Percentiles rank a stretch among this genome's conserved stretches.
Evolutionary conservation across 495 filamentous ascomycete species (phyloP).

Genomic region (Penicillium robsamsonii): DNA sequence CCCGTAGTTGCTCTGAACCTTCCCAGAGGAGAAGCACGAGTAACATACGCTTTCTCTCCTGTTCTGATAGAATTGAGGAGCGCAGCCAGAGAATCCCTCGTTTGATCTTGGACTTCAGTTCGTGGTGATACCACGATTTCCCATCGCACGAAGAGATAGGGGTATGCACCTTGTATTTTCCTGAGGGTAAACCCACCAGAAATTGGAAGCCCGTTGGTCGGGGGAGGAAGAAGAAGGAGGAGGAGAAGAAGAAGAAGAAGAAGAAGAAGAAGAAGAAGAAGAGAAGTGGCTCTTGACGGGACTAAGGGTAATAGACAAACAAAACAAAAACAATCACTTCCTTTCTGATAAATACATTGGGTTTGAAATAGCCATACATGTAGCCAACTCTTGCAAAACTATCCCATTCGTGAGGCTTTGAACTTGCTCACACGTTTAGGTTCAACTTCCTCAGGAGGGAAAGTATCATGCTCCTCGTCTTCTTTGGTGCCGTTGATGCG

Average conservation of each 20-base stretch:
- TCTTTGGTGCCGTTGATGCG: slow-evolving; percentile 66
- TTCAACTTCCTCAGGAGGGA: slow-evolving; percentile 61
- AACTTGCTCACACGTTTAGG: slow-evolving; percentile 81
- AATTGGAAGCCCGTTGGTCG: slow-evolving; percentile 12
- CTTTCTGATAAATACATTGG: background rate
- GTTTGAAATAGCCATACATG: too few species aligned
- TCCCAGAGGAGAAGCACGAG: slow-evolving; percentile 3
- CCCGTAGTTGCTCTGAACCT: slow-evolving; percentile 22
- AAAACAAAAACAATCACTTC: slow-evolving; percentile 1
- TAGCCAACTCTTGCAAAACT: slow-evolving; percentile 2
- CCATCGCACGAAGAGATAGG: slow-evolving; percentile 1
- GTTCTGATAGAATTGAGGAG: slow-evolving; percentile 9
- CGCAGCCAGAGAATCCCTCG: slow-evolving; percentile 27
- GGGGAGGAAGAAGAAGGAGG: background rate
- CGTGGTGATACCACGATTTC: slow-evolving; percentile 17
- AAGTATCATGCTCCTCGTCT: slow-evolving; percentile 53
- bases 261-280: background rate
- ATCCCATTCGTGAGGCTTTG: slow-evolving; percentile 74
- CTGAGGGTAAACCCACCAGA: slow-evolving; percentile 7
- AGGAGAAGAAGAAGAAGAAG: background rate
- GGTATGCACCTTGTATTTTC: slow-evolving; percentile 16
- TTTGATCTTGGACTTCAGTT: slow-evolving; percentile 22
- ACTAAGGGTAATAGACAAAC: background rate
- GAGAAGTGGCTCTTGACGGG: background rate
- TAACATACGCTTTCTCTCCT: slow-evolving; percentile 17